A percentile compares a stretch with the other conserved stretches of the same genome.
These are phyloP conservation scores for Elongisporangium undulatum DNA, from an alignment of 352 stramenopile genomes.

Conservation along the genomic window DNA sequence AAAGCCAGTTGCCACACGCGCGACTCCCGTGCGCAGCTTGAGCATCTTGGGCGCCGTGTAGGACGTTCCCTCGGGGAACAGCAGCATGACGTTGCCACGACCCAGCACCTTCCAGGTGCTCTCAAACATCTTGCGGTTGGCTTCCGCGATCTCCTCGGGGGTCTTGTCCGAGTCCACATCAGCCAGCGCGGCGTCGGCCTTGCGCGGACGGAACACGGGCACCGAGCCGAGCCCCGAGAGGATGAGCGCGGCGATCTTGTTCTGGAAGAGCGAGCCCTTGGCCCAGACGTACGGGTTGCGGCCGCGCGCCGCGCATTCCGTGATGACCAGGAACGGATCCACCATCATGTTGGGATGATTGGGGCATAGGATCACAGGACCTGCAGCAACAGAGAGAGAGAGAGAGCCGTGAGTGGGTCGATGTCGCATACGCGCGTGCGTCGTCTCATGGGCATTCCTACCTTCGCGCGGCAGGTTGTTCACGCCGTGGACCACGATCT, in stretches of 20 bases:
- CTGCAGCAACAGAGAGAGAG: conserved; percentile 7
- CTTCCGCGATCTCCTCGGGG: conserved; percentile 49
- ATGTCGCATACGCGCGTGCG: not conserved
- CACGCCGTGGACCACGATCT: conserved; percentile 70
- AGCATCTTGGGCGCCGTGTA: conserved; percentile 82
- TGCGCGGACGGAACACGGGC: conserved; percentile 60
- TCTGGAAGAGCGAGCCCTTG: conserved; percentile 75
- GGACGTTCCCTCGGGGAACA: conserved; percentile 78
- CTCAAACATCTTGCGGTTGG: conserved; percentile 73
- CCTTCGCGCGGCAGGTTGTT: conserved; percentile 77
- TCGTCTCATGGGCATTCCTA: conserved; percentile 4
- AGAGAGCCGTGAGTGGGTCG: not conserved
- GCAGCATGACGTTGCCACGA: conserved; percentile 61
- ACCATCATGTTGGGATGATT: conserved; percentile 86
- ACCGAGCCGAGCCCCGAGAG: conserved; percentile 53
- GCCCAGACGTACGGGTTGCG: conserved; percentile 68
- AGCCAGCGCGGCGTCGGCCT: conserved; percentile 32
- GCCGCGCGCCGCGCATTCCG: conserved; percentile 46
- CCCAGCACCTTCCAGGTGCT: conserved; percentile 60
- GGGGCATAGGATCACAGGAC: conserved; percentile 69
- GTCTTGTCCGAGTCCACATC: conserved; percentile 66
- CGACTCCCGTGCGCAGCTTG: conserved; percentile 61
- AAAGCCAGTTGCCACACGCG: conserved; percentile 70
- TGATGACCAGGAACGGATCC: conserved; percentile 71
- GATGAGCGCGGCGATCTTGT: conserved; percentile 31